Percentiles rank a stretch among this genome's conserved stretches.
Conservation (phyloP, 2,329 filamentous ascomycete genomes). For the Teratosphaeria gauchensis region DNA sequence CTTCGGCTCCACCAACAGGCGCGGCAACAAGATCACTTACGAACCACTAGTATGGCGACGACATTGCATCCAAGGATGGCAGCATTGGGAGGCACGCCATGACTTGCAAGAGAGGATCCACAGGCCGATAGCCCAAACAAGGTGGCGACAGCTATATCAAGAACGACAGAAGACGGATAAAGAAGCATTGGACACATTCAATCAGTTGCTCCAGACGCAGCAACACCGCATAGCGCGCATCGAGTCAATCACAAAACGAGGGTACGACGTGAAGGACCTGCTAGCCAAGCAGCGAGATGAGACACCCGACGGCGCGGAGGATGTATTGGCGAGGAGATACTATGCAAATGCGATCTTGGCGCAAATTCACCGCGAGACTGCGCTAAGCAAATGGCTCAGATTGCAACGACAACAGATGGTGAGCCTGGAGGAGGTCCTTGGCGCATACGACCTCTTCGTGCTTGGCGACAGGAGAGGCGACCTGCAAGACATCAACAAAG, state of each 20-base stretch:
- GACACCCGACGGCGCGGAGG: constrained; percentile 51
- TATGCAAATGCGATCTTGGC: constrained; percentile 66
- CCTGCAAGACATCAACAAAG: constrained; percentile 50
- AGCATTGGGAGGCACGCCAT: constrained; percentile 64
- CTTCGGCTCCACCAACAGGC: constrained; percentile 52
- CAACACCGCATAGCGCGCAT: constrained; percentile 60
- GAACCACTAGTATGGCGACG: constrained; percentile 71
- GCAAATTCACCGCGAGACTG: constrained; percentile 70
- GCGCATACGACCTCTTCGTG: constrained; percentile 84
- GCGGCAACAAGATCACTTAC: constrained; percentile 55
- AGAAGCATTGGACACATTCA: constrained; percentile 37
- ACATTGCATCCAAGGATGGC: constrained; percentile 61
- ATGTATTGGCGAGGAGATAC: constrained; percentile 69
- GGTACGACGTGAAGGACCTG: constrained; percentile 78
- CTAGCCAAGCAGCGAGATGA: constrained; percentile 59
- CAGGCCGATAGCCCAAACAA: constrained; percentile 18
- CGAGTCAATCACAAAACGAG: constrained; percentile 59
- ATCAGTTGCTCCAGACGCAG: constrained; percentile 62
- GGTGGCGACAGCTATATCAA: constrained; percentile 56
- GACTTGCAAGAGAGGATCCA: constrained; percentile 47
- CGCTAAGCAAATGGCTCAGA: constrained; percentile 65
- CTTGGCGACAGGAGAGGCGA: constrained; percentile 64
- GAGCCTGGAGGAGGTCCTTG: constrained; percentile 63
- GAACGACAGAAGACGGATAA: constrained; percentile 26
- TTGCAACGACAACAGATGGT: constrained; percentile 42